phyloP scores from a whole-genome alignment of 352 stramenopile genomes.

The Phytophthora quininea region DNA sequence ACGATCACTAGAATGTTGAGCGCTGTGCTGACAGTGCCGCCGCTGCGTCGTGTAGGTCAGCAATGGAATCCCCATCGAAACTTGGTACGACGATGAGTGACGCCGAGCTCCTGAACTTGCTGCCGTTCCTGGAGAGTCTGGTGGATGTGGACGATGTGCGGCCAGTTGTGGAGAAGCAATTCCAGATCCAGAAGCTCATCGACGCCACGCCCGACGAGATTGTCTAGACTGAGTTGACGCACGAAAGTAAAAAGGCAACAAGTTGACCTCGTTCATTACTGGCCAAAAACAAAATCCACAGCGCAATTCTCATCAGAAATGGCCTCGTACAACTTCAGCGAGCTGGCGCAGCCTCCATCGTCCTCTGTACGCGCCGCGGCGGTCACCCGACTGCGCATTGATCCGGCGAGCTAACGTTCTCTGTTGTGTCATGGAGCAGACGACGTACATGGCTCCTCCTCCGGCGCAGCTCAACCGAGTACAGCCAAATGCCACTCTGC shows the following conservation, averaged over 20 bases:
- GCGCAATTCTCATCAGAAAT: slow-evolving; percentile 12
- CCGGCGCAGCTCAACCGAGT: slow-evolving; percentile 40
- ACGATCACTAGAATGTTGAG: neutral
- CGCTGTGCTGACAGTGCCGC: neutral
- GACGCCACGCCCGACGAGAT: slow-evolving; percentile 70
- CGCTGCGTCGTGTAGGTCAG: slow-evolving; percentile 64
- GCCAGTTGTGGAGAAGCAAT: slow-evolving; percentile 88
- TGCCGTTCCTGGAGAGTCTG: slow-evolving; percentile 94
- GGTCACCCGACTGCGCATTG: neutral
- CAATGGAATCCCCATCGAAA: slow-evolving; percentile 99
- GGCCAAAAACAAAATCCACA: slow-evolving; percentile 4
- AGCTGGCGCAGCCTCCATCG: slow-evolving; percentile 21
- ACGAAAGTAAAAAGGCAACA: neutral
- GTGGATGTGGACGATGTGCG: slow-evolving; percentile 90
- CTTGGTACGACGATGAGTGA: slow-evolving; percentile 98
- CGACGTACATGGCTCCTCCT: slow-evolving; percentile 28
- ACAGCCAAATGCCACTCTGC: neutral
- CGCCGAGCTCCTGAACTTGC: slow-evolving; percentile 96
- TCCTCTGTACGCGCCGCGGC: slow-evolving; percentile 9
- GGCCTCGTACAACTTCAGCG: slow-evolving; percentile 33
- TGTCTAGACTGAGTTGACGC: slow-evolving; percentile 20
- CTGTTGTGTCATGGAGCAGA: slow-evolving; percentile 4
- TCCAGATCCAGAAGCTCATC: slow-evolving; percentile 93
- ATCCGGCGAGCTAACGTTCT: neutral
- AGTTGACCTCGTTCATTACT: slow-evolving; percentile 3